Evolutionary conservation across 306 rosid genomes (phyloP).

Genomic region (Lupinus albus): DNA sequence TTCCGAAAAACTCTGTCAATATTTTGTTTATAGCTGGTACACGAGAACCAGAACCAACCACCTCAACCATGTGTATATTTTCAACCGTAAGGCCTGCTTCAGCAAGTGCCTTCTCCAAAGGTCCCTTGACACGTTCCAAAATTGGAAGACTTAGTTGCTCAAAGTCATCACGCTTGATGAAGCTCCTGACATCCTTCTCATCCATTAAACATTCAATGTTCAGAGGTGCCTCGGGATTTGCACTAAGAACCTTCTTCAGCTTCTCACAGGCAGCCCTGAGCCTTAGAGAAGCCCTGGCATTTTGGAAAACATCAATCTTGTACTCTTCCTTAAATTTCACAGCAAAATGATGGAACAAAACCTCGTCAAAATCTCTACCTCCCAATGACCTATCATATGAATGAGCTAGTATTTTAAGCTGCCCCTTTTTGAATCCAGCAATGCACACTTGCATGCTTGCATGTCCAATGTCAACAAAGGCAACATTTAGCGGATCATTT

Average conservation of each 20-base stretch:
- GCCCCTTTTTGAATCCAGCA: slow-evolving; percentile 92
- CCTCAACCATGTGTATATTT: slow-evolving; percentile 75
- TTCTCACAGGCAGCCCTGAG: slow-evolving; percentile 88
- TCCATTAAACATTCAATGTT: slow-evolving; percentile 96
- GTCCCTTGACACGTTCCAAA: slow-evolving; percentile 84
- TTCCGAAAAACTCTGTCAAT: slow-evolving; percentile 78
- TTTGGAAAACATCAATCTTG: slow-evolving; percentile 82
- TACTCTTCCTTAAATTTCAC: slow-evolving; percentile 75
- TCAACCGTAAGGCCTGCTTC: slow-evolving; percentile 83
- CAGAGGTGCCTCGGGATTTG: slow-evolving; percentile 89
- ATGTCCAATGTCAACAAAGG: slow-evolving; percentile 91
- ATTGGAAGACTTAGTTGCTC: slow-evolving; percentile 79
- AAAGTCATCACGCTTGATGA: slow-evolving; percentile 90
- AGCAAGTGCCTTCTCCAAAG: slow-evolving; percentile 84
- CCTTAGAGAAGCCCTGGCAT: slow-evolving; percentile 84
- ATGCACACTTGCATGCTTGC: slow-evolving; percentile 97
- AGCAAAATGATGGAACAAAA: slow-evolving; percentile 74
- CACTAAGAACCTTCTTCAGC: slow-evolving; percentile 92
- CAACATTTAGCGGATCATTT: slow-evolving; percentile 80
- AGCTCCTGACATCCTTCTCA: slow-evolving; percentile 84
- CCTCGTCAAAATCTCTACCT: slow-evolving; percentile 96
- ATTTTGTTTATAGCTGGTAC: slow-evolving; percentile 83
- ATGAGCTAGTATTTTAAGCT: slow-evolving; percentile 81
- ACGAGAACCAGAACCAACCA: slow-evolving; percentile 96
- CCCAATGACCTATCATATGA: slow-evolving; percentile 82